Evolutionary conservation across 2,329 filamentous ascomycete genomes (phyloP).

Genomic region (Thielaviopsis punctulata): DNA sequence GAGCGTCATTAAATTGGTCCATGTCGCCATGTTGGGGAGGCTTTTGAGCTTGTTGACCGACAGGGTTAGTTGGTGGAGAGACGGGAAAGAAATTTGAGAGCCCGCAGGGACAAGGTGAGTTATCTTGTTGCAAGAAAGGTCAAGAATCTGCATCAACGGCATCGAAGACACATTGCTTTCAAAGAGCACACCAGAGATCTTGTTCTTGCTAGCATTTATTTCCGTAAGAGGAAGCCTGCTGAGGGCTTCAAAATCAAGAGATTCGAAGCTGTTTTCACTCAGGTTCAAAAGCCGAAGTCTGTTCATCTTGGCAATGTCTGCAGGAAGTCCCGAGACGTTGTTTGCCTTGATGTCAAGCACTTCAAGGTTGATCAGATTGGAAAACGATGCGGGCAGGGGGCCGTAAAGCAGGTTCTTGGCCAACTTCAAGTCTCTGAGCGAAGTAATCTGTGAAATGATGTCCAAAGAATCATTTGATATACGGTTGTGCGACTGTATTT

Average conservation of each 20-base stretch:
- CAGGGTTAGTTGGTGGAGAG: constrained; percentile 56
- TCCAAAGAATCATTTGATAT: constrained; percentile 56
- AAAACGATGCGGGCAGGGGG: constrained; percentile 44
- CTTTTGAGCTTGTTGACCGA: constrained; percentile 61
- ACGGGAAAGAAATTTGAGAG: constrained; percentile 44
- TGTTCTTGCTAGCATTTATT: constrained; percentile 61
- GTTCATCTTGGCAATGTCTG: constrained; percentile 44
- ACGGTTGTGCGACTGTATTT: constrained; percentile 55
- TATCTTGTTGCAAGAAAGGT: constrained; percentile 63
- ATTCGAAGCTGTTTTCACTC: constrained; percentile 58
- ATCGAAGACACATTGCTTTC: constrained; percentile 40
- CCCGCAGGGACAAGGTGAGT: constrained; percentile 30
- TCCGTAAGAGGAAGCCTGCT: constrained; percentile 54
- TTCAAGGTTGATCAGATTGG: constrained; percentile 52
- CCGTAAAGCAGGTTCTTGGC: constrained; percentile 62
- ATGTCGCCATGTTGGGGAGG: constrained; percentile 58
- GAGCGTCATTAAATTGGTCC: constrained; percentile 56
- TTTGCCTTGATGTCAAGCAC: constrained; percentile 70
- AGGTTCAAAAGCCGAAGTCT: constrained; percentile 63
- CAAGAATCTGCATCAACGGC: constrained; percentile 52
- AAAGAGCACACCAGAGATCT: constrained; percentile 56
- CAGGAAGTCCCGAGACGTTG: constrained; percentile 53
- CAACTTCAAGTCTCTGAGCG: constrained; percentile 64
- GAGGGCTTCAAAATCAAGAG: constrained; percentile 53
- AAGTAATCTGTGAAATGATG: constrained; percentile 53